Base-by-base conservation (phyloP, 805 yeast genomes). In the Yamadazyma olivae region DNA sequence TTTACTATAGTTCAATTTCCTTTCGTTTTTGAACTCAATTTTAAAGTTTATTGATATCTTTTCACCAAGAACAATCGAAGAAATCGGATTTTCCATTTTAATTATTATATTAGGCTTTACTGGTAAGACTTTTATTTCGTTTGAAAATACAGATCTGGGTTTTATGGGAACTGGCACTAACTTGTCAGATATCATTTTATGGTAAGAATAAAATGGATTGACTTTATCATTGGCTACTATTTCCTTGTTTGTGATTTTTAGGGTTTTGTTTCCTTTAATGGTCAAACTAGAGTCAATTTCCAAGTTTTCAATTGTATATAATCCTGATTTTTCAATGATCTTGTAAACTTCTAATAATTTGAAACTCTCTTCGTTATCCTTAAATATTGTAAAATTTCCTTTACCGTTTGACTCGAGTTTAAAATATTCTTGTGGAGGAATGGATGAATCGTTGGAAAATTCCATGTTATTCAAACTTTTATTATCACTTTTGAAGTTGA, bases 51-150 rank as follows among this genome's bases (percentile, higher is more conserved):
- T 27, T 0, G 40, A 14, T 2, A 61, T 33, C 36, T 51, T 56
- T 38, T 64, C 71, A 2, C 69, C 68, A 1, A 64, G 33, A 4
- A 59, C 40, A 3, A 59, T 40, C 1, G 51, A 35, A 3, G 39
- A 28, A 2, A 44, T 20, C 1, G 48, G 36, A 2, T 35, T 26
- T 10, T 28, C 32, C 27, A 50, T 17, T 0, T 43, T 32, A 4
- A 55, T 30, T 2, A 27, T 14, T 0, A 63, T 34, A 4, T 50
- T 42, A 9, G 71, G 71, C 23, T 47, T 53, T 5, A 57, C 35
- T 2, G 61, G 59, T 12, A 38, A 26, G 4, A 56, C 42, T 17
- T 33, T 40, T 2, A 57, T 37, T 1, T 41, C 25, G 24, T 46
- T 40, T 7, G 28, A 25, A 17, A 38, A 35, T 6, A 47, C 26